A percentile compares a stretch with the other conserved stretches of the same genome.
phyloP scores from a whole-genome alignment of 805 yeast genomes.

The Myxozyma vanderwaltii region DNA sequence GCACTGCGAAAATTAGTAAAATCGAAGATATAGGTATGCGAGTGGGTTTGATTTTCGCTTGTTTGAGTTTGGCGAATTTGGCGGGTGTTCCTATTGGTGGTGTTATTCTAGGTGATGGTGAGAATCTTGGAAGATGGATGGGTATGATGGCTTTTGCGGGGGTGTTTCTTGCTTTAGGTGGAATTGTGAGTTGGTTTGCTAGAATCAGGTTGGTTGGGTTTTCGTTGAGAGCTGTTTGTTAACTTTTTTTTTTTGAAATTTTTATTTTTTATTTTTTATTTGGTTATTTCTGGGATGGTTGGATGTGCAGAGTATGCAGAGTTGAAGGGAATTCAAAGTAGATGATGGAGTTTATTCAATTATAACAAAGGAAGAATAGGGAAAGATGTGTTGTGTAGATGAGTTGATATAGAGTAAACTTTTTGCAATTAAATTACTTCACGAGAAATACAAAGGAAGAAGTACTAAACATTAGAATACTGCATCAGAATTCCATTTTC shows the following conservation, averaged over 20 bases:
- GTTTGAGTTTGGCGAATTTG: constrained; percentile 54
- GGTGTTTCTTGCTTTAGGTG: constrained; percentile 17
- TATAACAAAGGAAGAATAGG: no score
- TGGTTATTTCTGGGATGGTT: no score
- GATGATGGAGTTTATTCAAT: no score
- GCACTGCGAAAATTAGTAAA: constrained; percentile 39
- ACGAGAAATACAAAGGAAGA: no score
- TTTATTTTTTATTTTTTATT: no score
- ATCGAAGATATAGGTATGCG: constrained; percentile 41
- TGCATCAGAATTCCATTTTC: no score
- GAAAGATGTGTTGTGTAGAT: no score
- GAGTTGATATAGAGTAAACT: no score
- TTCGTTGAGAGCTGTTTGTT: constrained; percentile 32
- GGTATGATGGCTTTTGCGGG: constrained; percentile 34
- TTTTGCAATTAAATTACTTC: no score
- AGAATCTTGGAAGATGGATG: constrained; percentile 9
- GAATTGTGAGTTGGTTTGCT: constrained; percentile 23
- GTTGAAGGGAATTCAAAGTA: no score
- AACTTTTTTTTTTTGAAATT: not conserved
- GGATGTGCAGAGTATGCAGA: no score
- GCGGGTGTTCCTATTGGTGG: constrained; percentile 43
- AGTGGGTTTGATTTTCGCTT: constrained; percentile 64
- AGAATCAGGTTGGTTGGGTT: constrained; percentile 33
- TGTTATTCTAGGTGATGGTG: constrained; percentile 28
- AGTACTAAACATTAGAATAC: no score